Evolutionary conservation across 169 alveolate genomes (phyloP).

Genomic region (Plasmodium vivax): DNA sequence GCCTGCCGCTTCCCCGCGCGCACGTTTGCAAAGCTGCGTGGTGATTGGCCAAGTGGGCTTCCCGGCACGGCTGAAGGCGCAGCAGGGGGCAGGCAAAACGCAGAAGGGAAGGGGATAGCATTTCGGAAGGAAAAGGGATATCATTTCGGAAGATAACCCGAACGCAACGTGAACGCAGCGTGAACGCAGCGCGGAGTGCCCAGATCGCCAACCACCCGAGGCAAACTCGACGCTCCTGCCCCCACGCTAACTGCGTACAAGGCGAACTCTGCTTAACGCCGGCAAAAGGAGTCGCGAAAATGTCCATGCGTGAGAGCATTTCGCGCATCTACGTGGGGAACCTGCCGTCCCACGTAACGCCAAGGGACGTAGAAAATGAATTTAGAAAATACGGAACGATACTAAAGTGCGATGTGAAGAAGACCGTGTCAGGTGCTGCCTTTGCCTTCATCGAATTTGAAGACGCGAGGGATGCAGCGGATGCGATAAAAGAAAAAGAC

Average conservation of each 20-base stretch:
- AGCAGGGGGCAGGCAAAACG: background rate
- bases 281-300: background rate
- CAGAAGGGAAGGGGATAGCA: background rate
- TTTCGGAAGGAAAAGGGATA: background rate
- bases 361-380: conserved; percentile 86
- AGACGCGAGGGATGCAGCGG: conserved; percentile 90
- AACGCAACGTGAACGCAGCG: background rate
- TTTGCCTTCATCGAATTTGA: conserved; percentile 88
- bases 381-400: conserved; percentile 86
- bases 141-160: no score
- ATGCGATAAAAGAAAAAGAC: conserved; percentile 87
- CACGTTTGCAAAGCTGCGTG: background rate
- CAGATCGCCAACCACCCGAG: background rate
- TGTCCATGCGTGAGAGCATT: conserved; percentile 76
- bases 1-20: background rate
- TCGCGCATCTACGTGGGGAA: conserved; percentile 88
- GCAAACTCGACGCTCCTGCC: background rate
- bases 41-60: background rate
- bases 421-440: conserved; percentile 84
- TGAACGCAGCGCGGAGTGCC: background rate
- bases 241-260: background rate
- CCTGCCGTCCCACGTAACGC: conserved; percentile 84
- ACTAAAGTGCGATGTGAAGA: conserved; percentile 83
- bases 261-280: background rate
- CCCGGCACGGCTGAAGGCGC: background rate